phyloP scores from a whole-genome alignment of 805 yeast species.

The Starmerella cellae region DNA sequence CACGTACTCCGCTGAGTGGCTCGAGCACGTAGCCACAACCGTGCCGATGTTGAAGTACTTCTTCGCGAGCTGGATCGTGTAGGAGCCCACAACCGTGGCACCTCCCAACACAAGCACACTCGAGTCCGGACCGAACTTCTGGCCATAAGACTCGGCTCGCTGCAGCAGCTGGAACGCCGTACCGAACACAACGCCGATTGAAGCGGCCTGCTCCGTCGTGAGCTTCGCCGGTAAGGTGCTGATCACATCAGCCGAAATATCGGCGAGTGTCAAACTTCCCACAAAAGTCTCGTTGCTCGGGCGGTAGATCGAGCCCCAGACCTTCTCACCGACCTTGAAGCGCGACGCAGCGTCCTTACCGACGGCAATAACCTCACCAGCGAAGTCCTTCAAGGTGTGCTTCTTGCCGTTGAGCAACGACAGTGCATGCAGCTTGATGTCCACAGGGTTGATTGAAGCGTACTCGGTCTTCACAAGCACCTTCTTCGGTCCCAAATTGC shows the following conservation, averaged over 20 bases:
- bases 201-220: conserved; percentile 44
- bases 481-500: conserved; percentile 6
- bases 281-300: conserved; percentile 6
- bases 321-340: conserved; percentile 47
- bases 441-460: conserved; percentile 54
- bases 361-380: conserved; percentile 45
- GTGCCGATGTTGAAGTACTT: conserved; percentile 35
- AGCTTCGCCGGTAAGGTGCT: conserved; percentile 35
- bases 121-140: conserved; percentile 30
- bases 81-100: conserved; percentile 57
- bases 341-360: conserved; percentile 34
- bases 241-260: conserved; percentile 25
- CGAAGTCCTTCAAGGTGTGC: conserved; percentile 60
- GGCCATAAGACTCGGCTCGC: conserved; percentile 18
- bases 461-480: conserved; percentile 43
- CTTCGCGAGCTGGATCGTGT: conserved; percentile 45
- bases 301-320: conserved; percentile 38
- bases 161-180: conserved; percentile 41
- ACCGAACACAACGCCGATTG: conserved; percentile 49
- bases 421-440: conserved; percentile 36
- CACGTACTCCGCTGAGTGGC: conserved; percentile 35
- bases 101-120: conserved; percentile 58
- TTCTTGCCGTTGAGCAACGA: conserved; percentile 18
- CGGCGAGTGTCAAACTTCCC: conserved; percentile 22
- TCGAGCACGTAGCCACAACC: conserved; percentile 46